Base-by-base conservation (phyloP, 371 early-diverging fungal genomes). In the Syncephalis plumigaleata region DNA sequence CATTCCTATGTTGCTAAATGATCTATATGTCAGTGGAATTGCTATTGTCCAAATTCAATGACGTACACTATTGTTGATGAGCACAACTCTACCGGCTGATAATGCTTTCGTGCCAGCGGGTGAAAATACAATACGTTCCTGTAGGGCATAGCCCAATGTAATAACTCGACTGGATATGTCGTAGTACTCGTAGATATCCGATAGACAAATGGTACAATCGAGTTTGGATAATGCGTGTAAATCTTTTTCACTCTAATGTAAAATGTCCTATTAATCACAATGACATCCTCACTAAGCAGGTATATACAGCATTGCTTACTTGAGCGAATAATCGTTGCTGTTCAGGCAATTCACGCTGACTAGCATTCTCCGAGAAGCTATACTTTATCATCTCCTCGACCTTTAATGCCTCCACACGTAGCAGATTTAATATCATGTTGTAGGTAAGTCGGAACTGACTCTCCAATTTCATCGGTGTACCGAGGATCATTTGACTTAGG, bases 321-420 rank as follows among this genome's bases (percentile, higher is more conserved):
- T 70, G 72, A 54, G 63, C 68, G 24, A 75, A 70, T 23, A 69
- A 50, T 24, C 67, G 62, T 54, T 85, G 65, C 9, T 77, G 70
- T 44, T 78, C 78, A 0, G 93, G 97, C 23, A 90, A 61, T 24
- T 74, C 54, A 50, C 80, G 77, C 62, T 93, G 93, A 2, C 75
- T 66, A 13, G 68, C 61, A 58, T 87, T 84, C 56, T 94, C 95
- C 9, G 86, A 90, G 73, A 99, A 99, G 61, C 87, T 86, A 46
- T 94, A 83, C 53, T 91, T 91, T 58, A 99, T 92, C 81, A 99
- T 87, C 52, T 97, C 98, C 52, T 96, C 91, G 1, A 98, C 96
- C 46, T 91, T 86, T 26, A 99, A 72, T 2, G 93, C 91, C 55
- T 98, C 96, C 1, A 97, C 91, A 46, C 98, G 82, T 49, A 98